Evolutionary conservation across 371 early-diverging fungal species (phyloP), one percentile per base, ranked within the genome.

Genomic region (Mucor velutinosus): DNA sequence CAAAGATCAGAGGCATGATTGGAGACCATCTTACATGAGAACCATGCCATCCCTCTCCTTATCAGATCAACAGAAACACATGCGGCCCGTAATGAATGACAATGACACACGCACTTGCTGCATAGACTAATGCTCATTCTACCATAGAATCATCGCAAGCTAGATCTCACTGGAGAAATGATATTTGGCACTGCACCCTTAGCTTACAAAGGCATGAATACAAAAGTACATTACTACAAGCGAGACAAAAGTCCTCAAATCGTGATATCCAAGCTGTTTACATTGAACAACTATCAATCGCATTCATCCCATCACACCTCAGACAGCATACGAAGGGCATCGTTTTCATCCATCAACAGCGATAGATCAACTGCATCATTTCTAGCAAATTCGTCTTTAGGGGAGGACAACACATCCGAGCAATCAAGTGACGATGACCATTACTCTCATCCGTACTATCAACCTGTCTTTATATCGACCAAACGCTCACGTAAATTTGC

Each of bases 131-230:
- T 35, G n/a, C 21, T 3, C 56, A 27, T 23, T 53, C 8, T 15
- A 53, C 7, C 27, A 4, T 72, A 81, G 82, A 80, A 69, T 63
- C 69, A 66, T 64, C 80, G 77, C 30, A 76, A 70, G 70, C 62
- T 84, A 43, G 86, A 84, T 69, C 60, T 83, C 17, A 79, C 83
- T 61, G 87, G 85, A 3, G 87, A 86, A 45, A 86, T 89, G 83
- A 88, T 89, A 69, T 89, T 89, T 69, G 90, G 90, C 39, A 85
- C 87, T 11, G 85, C 88, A 10, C 90, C 90, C 25, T 73, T 89
- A 23, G 83, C 88, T 11, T 88, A 88, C 72, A 89, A 89, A 70
- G 90, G 90, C 51, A 86, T 86, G 76, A 85, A 82, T n/a, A 87
- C 87, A 47, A 89, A 86, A 70, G 82, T 89, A 11, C 90, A 89